Conservation (phyloP, 164 flowering plant species). For the Annona squamosa region DNA sequence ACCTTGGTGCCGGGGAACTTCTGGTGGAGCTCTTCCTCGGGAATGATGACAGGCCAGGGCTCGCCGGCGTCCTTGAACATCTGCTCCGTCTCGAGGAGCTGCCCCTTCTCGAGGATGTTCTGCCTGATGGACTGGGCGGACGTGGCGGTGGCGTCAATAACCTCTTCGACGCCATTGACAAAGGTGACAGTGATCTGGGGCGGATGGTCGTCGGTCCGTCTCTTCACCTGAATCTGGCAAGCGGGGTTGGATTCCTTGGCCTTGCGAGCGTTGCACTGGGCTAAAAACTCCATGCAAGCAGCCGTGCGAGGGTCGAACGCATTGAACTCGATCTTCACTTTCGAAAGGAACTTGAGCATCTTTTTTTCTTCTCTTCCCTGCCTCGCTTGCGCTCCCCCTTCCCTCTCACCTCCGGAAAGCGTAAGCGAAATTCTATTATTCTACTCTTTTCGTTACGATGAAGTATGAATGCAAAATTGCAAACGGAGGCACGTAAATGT, state of each 20-base stretch:
- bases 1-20: constrained; percentile 71
- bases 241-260: constrained; percentile 89
- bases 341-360: constrained; percentile 89
- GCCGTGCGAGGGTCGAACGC: constrained; percentile 74
- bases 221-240: constrained; percentile 71
- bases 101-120: constrained; percentile 77
- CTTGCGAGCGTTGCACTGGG: constrained; percentile 84
- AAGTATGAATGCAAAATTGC: too few species aligned
- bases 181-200: constrained; percentile 86
- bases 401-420: too few species aligned
- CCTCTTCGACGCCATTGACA: constrained; percentile 79
- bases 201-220: constrained; percentile 80
- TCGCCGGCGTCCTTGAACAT: constrained; percentile 89
- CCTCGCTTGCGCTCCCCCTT: background rate
- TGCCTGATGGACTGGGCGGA: constrained; percentile 60
- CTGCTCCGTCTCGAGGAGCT: constrained; percentile 76
- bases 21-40: constrained; percentile 62
- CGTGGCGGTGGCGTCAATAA: constrained; percentile 65
- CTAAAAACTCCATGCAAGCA: constrained; percentile 86
- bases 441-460: too few species aligned
- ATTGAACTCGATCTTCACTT: constrained; percentile 83
- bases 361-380: constrained; percentile 6
- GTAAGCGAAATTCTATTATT: too few species aligned
- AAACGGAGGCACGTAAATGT: too few species aligned
- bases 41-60: constrained; percentile 85